Evolutionary conservation across 2,329 filamentous ascomycete genomes (phyloP).

Genomic region (Fusarium sp.): DNA sequence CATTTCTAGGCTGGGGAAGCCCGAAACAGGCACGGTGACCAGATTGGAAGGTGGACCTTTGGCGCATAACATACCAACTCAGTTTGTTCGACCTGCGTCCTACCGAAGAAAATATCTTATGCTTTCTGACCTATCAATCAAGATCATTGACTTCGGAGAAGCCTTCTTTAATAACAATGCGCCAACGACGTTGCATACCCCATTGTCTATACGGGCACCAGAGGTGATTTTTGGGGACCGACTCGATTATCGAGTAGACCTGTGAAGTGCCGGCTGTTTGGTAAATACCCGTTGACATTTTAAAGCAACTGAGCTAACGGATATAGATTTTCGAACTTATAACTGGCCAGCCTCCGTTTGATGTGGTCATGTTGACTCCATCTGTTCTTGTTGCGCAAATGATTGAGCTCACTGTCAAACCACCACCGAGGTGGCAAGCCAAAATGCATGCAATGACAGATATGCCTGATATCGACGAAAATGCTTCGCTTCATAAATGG

Average conservation of each 20-base stretch:
- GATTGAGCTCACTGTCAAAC: constrained; percentile 24
- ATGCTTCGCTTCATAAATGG: constrained; percentile 24
- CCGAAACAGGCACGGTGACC: constrained; percentile 16
- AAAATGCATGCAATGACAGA: constrained; percentile 2
- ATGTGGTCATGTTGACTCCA: constrained; percentile 28
- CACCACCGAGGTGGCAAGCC: constrained; percentile 12
- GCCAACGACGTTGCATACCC: constrained; percentile 27
- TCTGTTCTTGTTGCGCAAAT: constrained; percentile 36
- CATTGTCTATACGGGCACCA: constrained; percentile 34
- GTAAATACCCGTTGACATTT: constrained; percentile 10
- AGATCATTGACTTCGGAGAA: constrained; percentile 44
- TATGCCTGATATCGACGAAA: neutral
- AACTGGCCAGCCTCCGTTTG: constrained; percentile 44
- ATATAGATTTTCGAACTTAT: constrained; percentile 42
- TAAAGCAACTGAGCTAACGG: neutral
- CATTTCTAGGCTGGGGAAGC: constrained; percentile 15
- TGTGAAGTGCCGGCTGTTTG: constrained; percentile 42
- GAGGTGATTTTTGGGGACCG: constrained; percentile 41
- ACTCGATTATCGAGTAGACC: constrained; percentile 35
- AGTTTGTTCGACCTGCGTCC: constrained; percentile 24
- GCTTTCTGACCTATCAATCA: constrained; percentile 13
- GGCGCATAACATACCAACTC: constrained; percentile 2
- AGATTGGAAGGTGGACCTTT: constrained; percentile 4
- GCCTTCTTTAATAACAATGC: constrained; percentile 21
- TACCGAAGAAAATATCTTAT: no score